Base-by-base conservation (phyloP, 1,139 yeast genomes). In the Hyphopichia pseudoburtonii region DNA sequence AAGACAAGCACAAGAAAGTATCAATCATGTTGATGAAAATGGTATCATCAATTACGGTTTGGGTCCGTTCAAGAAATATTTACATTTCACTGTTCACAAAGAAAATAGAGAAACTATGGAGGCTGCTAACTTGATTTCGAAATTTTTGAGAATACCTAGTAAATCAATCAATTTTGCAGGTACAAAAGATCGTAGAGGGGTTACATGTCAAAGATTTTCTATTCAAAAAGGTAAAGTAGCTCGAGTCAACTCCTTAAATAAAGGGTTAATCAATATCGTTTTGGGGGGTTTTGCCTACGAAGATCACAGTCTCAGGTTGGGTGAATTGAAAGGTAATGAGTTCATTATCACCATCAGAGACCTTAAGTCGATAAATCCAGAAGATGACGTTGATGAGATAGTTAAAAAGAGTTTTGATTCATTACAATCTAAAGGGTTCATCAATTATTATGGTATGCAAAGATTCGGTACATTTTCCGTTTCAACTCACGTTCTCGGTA, bases 51-150 rank as follows among this genome's bases (percentile, higher is more conserved):
- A 72, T 46, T 78, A 76, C 44, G 78, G 88, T 0, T 68, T 86
- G 43, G 96, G 96, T 3, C 79, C 82, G 12, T 70, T 71, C 43
- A 81, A 82, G 50, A 76, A 79, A 33, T 87, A 66, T 57, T 66
- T 92, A 29, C 92, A 86, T 53, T 86, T 90, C 54, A 80, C 87
- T 4, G 70, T 92, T 24, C 90, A 86, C 67, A 92, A 92, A 59
- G 97, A 92, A 56, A 94, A 94, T 63, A 86, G 92, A 57, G 99
- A 92, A 53, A 90, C 99, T 1, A 89, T 92, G 97, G 97, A 92
- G 60, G 90, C 87, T 7, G 94, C 95, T 1, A 76, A 81, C 21
- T 65, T 85, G 25, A 67, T 92, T 33, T 69, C 92, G 28, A 85
- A 84, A 54, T 76, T 86, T 46, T 68, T 92, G 48, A 76, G 90